Evolutionary conservation across 257 asterid species (phyloP).

Genomic region (Nicotiana sylvestris): DNA sequence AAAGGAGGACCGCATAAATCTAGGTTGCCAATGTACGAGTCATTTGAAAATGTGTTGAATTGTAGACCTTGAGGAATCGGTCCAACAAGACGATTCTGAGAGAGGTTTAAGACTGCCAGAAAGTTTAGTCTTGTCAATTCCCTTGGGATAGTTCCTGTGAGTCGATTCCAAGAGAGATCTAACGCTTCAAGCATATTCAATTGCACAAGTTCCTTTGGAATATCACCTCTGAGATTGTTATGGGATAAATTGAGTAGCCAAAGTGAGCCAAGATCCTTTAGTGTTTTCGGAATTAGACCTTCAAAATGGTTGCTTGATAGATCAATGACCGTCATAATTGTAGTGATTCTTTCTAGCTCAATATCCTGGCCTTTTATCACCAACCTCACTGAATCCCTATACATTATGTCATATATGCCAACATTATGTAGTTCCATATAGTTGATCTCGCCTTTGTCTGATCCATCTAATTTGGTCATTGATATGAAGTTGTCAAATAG

Average conservation of each 20-base stretch:
- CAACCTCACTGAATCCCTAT: neutral
- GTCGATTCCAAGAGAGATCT: neutral
- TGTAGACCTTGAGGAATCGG: neutral
- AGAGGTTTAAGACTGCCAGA: neutral
- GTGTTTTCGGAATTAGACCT: neutral
- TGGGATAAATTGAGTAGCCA: neutral
- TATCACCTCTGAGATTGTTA: neutral
- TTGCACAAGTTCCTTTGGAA: neutral
- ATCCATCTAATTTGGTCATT: neutral
- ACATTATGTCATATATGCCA: neutral
- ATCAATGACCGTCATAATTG: neutral
- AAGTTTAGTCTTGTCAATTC: neutral
- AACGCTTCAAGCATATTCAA: neutral
- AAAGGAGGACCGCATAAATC: neutral
- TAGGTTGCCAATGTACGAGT: neutral
- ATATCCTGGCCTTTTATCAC: neutral
- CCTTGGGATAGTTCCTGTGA: neutral
- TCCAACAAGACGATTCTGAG: neutral
- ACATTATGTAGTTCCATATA: neutral
- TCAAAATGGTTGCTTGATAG: neutral
- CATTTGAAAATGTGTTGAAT: neutral
- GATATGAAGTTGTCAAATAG: neutral
- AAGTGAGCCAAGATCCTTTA: neutral
- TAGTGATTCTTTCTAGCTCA: neutral
- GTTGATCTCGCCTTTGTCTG: neutral